A percentile compares a stretch with the other conserved stretches of the same genome.
These are phyloP conservation scores for Russula virescens DNA, from an alignment of 768 basidiomycete species.

Conservation along the genomic window DNA sequence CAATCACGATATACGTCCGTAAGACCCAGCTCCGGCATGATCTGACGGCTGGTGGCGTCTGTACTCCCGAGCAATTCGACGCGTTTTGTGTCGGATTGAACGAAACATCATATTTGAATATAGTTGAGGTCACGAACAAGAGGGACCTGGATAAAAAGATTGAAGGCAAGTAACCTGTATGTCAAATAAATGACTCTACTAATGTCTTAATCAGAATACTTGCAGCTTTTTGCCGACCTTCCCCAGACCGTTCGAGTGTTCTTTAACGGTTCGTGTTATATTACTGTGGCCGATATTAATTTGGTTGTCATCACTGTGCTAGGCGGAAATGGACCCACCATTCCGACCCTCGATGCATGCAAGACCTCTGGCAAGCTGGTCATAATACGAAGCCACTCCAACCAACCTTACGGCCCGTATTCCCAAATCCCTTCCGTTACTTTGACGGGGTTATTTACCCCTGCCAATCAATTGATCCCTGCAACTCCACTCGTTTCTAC, in stretches of 20 bases:
- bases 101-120: constrained; percentile 9
- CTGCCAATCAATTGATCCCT: background rate
- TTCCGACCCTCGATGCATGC: constrained; percentile 52
- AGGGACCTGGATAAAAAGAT: constrained; percentile 18
- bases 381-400: constrained; percentile 46
- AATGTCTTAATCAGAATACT: constrained; percentile 9
- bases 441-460: constrained; percentile 45
- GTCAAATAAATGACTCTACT: background rate
- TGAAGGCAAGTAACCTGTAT: constrained; percentile 1
- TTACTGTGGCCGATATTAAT: background rate
- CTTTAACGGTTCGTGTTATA: constrained; percentile 13
- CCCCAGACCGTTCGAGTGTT: constrained; percentile 15
- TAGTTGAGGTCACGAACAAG: constrained; percentile 20
- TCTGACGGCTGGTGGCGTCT: constrained; percentile 1
- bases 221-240: constrained; percentile 16
- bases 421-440: constrained; percentile 47
- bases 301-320: constrained; percentile 13
- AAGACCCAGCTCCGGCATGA: constrained; percentile 14
- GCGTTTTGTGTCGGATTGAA: constrained; percentile 17
- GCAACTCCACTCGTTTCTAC: background rate
- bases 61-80: constrained; percentile 16
- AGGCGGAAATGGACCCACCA: constrained; percentile 56
- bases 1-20: constrained; percentile 14
- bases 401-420: constrained; percentile 39
- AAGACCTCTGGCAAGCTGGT: constrained; percentile 63